phyloP scores from a whole-genome alignment of 176 grass and related monocot genomes.

The Carex myosuroides region DNA sequence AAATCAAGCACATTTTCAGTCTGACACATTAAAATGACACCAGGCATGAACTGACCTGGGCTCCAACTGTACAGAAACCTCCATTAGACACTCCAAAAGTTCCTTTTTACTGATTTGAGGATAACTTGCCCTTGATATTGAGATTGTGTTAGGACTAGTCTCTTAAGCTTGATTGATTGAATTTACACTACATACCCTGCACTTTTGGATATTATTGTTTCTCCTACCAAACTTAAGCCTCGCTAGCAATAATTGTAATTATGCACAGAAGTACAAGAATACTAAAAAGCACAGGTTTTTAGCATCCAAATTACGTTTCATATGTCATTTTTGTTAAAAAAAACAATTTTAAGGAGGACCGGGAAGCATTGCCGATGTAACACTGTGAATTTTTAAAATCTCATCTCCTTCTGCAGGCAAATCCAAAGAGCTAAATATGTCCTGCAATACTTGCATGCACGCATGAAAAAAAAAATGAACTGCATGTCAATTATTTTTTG shows the following conservation, averaged over 20 bases:
- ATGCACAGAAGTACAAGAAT: not conserved
- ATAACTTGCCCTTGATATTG: no score
- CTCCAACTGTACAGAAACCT: not conserved
- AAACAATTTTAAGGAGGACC: not conserved
- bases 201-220: not conserved
- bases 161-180: not conserved
- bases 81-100: no score
- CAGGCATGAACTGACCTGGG: not conserved
- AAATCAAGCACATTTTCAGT: not conserved
- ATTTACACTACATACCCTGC: not conserved
- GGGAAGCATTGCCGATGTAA: not conserved
- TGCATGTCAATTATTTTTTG: not conserved
- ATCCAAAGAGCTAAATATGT: not conserved
- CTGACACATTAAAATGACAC: not conserved
- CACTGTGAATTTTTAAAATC: not conserved
- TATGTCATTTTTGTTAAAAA: not conserved
- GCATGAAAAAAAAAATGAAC: not conserved
- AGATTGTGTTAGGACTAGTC: not conserved
- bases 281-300: not conserved
- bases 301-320: not conserved
- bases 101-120: no score
- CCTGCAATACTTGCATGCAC: not conserved
- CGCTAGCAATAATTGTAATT: no score
- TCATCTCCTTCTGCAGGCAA: not conserved
- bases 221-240: not conserved